Conservation (phyloP, 495 filamentous ascomycete genomes). For the Neurospora sp. region DNA sequence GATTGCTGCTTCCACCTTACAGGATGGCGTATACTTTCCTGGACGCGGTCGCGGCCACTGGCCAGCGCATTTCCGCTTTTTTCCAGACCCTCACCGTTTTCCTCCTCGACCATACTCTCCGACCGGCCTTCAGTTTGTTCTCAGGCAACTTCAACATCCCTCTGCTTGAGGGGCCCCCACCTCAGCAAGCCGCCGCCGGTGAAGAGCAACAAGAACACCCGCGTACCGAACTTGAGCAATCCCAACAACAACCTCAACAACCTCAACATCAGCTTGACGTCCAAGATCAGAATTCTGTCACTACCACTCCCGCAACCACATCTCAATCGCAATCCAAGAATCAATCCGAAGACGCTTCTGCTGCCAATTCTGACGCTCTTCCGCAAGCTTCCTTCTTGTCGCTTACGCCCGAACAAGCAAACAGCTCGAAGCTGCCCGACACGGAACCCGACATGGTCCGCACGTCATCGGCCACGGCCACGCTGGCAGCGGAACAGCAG, state of each 20-base stretch:
- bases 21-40: conserved; percentile 18
- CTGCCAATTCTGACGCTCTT: neutral
- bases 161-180: neutral
- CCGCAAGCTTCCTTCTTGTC: neutral
- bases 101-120: conserved; percentile 9
- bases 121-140: conserved; percentile 9
- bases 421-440: neutral
- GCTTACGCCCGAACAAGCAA: neutral
- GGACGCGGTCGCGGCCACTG: conserved; percentile 12
- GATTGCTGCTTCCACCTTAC: neutral
- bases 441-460: neutral
- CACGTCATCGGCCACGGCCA: conserved; percentile 7
- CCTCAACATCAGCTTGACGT: neutral
- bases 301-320: neutral
- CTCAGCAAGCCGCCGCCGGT: neutral
- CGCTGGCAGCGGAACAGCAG: neutral
- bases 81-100: conserved; percentile 18
- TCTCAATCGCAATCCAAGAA: neutral
- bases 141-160: neutral
- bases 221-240: neutral
- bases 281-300: neutral
- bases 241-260: neutral
- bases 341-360: neutral
- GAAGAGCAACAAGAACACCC: neutral
- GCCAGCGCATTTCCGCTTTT: conserved; percentile 15